Conservation (phyloP, 208 protist species). For the Naegleria fowleri region DNA sequence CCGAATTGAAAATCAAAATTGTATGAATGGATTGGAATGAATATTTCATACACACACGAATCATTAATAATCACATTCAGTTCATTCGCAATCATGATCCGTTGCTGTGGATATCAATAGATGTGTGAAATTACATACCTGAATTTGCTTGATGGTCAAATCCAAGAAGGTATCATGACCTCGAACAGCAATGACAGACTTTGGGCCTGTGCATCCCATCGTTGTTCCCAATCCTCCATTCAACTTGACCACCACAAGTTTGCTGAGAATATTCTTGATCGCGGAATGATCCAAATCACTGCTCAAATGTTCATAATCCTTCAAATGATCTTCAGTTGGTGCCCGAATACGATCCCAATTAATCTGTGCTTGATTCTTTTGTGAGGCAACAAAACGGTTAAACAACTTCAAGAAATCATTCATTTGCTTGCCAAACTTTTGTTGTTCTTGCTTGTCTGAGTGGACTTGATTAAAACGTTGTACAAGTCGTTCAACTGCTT, state of each 20-base stretch:
- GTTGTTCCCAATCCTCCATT: conserved; percentile 89
- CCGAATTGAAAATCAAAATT: too few relatives aligned
- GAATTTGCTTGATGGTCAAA: conserved; percentile 84
- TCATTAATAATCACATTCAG: too few relatives aligned
- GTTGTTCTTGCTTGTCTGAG: background rate
- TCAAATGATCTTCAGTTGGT: background rate
- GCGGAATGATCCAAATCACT: background rate
- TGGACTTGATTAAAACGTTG: background rate
- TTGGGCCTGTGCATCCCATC: conserved; percentile 75
- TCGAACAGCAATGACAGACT: conserved; percentile 82
- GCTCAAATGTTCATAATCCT: background rate
- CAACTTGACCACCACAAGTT: conserved; percentile 93
- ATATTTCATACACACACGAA: too few relatives aligned
- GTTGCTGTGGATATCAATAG: too few relatives aligned
- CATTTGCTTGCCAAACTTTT: background rate
- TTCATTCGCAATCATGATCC: too few relatives aligned
- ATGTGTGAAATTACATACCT: conserved; percentile 28
- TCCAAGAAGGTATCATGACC: conserved; percentile 93
- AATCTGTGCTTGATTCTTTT: background rate
- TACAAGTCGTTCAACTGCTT: background rate
- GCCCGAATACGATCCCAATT: background rate
- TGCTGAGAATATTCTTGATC: conserved; percentile 34
- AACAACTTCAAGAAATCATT: background rate
- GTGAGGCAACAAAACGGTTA: background rate
- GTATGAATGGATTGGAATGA: too few relatives aligned